phyloP scores from a whole-genome alignment of 352 stramenopile species.

The Phytophthora nicotianae region DNA sequence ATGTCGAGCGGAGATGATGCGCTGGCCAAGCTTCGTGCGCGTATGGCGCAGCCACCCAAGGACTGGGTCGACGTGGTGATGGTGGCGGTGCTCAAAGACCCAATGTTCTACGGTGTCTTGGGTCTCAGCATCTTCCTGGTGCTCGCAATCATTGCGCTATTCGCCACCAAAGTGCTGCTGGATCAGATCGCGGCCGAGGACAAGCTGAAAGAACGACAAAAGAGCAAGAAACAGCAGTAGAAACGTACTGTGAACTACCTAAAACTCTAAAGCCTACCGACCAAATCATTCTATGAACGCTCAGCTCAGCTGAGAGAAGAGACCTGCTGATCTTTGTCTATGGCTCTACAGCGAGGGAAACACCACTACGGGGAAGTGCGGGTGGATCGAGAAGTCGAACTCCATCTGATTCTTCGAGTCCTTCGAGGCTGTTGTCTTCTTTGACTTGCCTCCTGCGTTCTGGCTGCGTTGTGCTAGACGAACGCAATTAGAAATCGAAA shows the following conservation, averaged over 20 bases:
- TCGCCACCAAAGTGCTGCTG: constrained; percentile 64
- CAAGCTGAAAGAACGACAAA: constrained; percentile 21
- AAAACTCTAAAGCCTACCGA: constrained; percentile 24
- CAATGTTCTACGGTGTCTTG: constrained; percentile 60
- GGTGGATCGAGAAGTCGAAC: constrained; percentile 72
- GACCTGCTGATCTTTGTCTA: constrained; percentile 11
- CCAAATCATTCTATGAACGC: constrained; percentile 13
- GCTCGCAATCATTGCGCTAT: constrained; percentile 56
- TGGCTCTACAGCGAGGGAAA: constrained; percentile 34
- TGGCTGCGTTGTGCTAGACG: constrained; percentile 60
- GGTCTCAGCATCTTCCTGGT: constrained; percentile 48
- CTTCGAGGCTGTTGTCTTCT: constrained; percentile 14
- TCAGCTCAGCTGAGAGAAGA: background rate
- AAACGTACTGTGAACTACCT: constrained; percentile 5
- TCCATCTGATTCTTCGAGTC: constrained; percentile 29
- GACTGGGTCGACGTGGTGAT: constrained; percentile 72
- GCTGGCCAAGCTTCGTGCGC: constrained; percentile 42
- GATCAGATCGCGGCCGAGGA: constrained; percentile 65
- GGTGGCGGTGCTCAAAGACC: constrained; percentile 63
- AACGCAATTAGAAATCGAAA: constrained; percentile 70
- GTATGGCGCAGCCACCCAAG: constrained; percentile 58
- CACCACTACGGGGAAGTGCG: constrained; percentile 69
- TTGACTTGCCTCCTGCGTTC: constrained; percentile 34
- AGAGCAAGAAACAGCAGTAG: constrained; percentile 32
- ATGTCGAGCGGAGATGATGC: constrained; percentile 25